Evolutionary conservation across 257 asterid species (phyloP).

Genomic region (Solanum phureja): DNA sequence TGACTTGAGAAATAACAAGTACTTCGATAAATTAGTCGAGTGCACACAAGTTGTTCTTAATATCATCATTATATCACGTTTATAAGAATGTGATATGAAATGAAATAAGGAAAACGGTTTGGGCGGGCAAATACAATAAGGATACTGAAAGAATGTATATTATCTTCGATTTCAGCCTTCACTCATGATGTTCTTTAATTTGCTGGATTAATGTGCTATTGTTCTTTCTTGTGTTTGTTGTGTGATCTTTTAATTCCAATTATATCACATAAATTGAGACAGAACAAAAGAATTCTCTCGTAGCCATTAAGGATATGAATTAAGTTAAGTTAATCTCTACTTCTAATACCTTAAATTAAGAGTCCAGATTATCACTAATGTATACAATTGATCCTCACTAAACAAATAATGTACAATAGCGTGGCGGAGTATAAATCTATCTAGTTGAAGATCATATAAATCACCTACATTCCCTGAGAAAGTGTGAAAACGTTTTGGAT

Average conservation of each 20-base stretch:
- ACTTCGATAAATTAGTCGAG: no score
- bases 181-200: not conserved
- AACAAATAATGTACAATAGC: not conserved
- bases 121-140: not conserved
- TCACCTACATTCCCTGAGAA: not conserved
- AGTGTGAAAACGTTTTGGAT: not conserved
- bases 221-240: not conserved
- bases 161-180: not conserved
- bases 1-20: no score
- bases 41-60: no score
- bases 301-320: not conserved
- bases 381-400: not conserved
- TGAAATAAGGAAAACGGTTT: not conserved
- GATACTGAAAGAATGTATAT: not conserved
- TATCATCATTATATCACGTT: no score
- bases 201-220: not conserved
- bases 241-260: no score
- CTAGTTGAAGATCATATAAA: not conserved
- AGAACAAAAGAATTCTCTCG: not conserved
- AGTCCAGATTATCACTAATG: not conserved
- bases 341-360: not conserved
- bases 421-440: not conserved
- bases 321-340: not conserved
- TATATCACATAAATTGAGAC: not conserved
- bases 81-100: no score